Conservation (phyloP, 768 basidiomycete species). For the Terana coerulea region DNA sequence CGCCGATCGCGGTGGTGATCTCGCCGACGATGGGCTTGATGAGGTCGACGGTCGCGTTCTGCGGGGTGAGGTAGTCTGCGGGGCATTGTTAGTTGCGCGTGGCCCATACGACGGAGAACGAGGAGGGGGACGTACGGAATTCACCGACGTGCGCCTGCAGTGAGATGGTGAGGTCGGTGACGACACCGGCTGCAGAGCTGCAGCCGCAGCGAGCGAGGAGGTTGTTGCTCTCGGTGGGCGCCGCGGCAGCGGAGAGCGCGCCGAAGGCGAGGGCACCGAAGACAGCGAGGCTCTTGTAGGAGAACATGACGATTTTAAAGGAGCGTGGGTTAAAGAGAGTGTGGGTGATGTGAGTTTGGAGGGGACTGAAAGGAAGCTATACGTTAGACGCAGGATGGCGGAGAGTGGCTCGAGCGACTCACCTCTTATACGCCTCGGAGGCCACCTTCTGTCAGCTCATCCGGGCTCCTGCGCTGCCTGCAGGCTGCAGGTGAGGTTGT, state of each 20-base stretch:
- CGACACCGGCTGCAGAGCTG: slow-evolving; percentile 25
- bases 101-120: background rate
- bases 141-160: slow-evolving; percentile 18
- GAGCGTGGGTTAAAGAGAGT: slow-evolving; percentile 23
- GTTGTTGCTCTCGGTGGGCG: slow-evolving; percentile 8
- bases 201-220: slow-evolving; percentile 16
- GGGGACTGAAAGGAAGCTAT: background rate
- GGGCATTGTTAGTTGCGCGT: background rate
- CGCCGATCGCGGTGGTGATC: slow-evolving; percentile 23
- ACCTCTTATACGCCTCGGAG: slow-evolving; percentile 7
- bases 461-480: too few species aligned
- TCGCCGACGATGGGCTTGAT: slow-evolving; percentile 20
- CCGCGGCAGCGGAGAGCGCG: slow-evolving; percentile 14
- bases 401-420: background rate
- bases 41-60: slow-evolving; percentile 22
- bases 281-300: slow-evolving; percentile 23
- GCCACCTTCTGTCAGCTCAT: too few species aligned
- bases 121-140: slow-evolving; percentile 26
- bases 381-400: background rate
- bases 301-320: slow-evolving; percentile 34
- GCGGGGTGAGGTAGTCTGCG: slow-evolving; percentile 9
- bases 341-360: background rate
- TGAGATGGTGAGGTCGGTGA: slow-evolving; percentile 18
- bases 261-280: slow-evolving; percentile 26
- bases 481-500: too few species aligned